These are phyloP conservation scores for Yamadazyma paraphyllophila DNA, from an alignment of 805 yeast species.

Conservation along the genomic window DNA sequence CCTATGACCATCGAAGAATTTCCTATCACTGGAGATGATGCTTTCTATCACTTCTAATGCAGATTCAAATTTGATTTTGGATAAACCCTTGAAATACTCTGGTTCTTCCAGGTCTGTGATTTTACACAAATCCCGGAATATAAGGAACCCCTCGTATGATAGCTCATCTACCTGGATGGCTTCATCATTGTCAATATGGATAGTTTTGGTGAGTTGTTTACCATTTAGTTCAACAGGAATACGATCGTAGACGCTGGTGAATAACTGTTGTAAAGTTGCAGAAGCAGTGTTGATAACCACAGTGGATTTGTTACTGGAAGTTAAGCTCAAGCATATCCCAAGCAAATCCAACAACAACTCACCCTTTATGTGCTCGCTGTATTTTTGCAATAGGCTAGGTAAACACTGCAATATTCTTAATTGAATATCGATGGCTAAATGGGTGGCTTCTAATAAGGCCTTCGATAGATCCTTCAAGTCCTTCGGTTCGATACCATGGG, in stretches of 20 bases:
- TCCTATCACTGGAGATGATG: conserved; percentile 61
- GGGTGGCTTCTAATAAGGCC: conserved; percentile 70
- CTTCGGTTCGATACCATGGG: conserved; percentile 52
- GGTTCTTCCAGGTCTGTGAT: conserved; percentile 61
- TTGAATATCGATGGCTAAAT: conserved; percentile 77
- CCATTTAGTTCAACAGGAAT: conserved; percentile 34
- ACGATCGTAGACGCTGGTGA: conserved; percentile 75
- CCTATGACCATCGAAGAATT: conserved; percentile 51
- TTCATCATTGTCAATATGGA: conserved; percentile 43
- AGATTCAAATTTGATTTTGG: conserved; percentile 55
- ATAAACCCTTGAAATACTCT: conserved; percentile 48
- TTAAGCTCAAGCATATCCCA: conserved; percentile 68
- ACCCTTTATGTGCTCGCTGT: conserved; percentile 55
- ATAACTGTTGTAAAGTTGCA: conserved; percentile 86
- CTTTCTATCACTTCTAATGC: conserved; percentile 85
- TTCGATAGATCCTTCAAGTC: conserved; percentile 58
- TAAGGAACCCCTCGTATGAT: conserved; percentile 66
- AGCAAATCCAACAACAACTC: conserved; percentile 56
- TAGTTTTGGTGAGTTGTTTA: conserved; percentile 12
- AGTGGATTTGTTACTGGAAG: conserved; percentile 63
- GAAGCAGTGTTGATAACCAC: conserved; percentile 88
- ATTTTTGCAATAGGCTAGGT: conserved; percentile 70
- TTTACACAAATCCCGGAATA: conserved; percentile 71
- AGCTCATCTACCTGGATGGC: conserved; percentile 44
- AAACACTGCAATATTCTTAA: conserved; percentile 80